Evolutionary conservation across 768 basidiomycete genomes (phyloP).

Genomic region (Naganishia friedmannii): DNA sequence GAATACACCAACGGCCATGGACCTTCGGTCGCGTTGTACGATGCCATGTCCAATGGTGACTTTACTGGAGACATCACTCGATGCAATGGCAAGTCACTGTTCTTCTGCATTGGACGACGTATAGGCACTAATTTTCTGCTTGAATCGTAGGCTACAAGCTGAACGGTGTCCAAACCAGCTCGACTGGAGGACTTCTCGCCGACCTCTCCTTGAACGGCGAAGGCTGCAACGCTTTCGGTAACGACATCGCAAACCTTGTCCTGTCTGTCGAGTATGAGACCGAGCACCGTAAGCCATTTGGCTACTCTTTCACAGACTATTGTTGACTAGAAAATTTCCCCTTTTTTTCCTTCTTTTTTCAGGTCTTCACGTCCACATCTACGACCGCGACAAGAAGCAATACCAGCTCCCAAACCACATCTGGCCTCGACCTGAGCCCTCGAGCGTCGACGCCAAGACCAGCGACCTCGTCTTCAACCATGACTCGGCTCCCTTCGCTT

Average conservation of each 20-base stretch:
- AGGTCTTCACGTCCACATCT: slow-evolving; percentile 52
- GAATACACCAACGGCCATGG: slow-evolving; percentile 15
- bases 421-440: slow-evolving; percentile 48
- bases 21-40: slow-evolving; percentile 7
- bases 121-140: neutral
- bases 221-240: slow-evolving; percentile 29
- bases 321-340: neutral
- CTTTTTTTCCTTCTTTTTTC: neutral
- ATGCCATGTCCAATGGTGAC: neutral
- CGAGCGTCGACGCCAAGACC: slow-evolving; percentile 3
- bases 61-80: slow-evolving; percentile 14
- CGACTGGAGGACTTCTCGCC: slow-evolving; percentile 20
- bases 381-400: slow-evolving; percentile 55
- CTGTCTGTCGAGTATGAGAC: slow-evolving; percentile 30
- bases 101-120: neutral
- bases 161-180: slow-evolving; percentile 3
- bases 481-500: slow-evolving; percentile 65
- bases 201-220: slow-evolving; percentile 17
- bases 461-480: slow-evolving; percentile 71
- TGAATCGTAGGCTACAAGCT: slow-evolving; percentile 7
- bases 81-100: neutral
- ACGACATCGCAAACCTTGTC: slow-evolving; percentile 25
- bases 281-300: slow-evolving; percentile 13
- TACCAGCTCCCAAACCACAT: slow-evolving; percentile 63
- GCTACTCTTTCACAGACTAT: no score